Evolutionary conservation across 257 asterid genomes (phyloP).

Genomic region (Gynochthodes officinalis): DNA sequence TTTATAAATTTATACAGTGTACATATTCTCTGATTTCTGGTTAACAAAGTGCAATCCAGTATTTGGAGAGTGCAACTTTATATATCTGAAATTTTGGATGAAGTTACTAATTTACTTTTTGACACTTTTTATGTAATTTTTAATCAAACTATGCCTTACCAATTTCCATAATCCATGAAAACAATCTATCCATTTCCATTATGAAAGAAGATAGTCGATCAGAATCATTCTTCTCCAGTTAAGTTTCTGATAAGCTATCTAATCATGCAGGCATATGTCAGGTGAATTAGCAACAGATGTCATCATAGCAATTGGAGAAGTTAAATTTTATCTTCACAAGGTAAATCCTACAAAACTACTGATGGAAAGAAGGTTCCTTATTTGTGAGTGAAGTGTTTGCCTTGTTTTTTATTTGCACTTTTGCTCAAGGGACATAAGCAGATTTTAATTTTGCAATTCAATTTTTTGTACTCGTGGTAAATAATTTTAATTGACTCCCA

Average conservation of each 20-base stretch:
- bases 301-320: slow-evolving; percentile 50
- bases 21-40: background rate
- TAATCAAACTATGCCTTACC: background rate
- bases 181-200: background rate
- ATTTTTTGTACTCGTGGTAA: too few relatives aligned
- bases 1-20: background rate
- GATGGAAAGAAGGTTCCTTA: background rate
- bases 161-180: slow-evolving; percentile 2
- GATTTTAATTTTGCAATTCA: too few relatives aligned
- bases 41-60: background rate
- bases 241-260: background rate
- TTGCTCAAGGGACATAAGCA: too few relatives aligned
- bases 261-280: slow-evolving; percentile 53
- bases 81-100: background rate
- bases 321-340: slow-evolving; percentile 87
- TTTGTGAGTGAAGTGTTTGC: background rate
- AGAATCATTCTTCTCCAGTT: background rate
- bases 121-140: too few relatives aligned
- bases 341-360: slow-evolving; percentile 31
- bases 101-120: background rate
- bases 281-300: slow-evolving; percentile 81
- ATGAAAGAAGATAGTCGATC: background rate
- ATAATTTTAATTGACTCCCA: too few relatives aligned
- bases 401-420: background rate
- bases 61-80: background rate